Conservation (phyloP, 257 asterid genomes). For the Forsythia suspensa region DNA sequence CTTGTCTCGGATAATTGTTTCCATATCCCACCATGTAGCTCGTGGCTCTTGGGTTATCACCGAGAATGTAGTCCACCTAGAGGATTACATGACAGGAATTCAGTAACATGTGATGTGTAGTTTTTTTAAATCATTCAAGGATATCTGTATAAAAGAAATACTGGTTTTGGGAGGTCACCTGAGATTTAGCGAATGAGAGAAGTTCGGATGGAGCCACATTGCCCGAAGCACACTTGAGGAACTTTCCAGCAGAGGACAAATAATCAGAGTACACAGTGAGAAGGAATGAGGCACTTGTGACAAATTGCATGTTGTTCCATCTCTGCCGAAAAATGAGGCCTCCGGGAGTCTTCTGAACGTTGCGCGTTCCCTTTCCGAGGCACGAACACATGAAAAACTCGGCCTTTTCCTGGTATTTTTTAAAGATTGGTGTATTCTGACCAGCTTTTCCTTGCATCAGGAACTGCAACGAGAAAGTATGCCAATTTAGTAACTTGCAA, state of each 20-base stretch:
- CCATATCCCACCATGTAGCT: slow-evolving; percentile 99
- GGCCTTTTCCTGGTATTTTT: slow-evolving; percentile 72
- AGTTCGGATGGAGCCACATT: slow-evolving; percentile 64
- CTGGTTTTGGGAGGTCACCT: slow-evolving; percentile 40
- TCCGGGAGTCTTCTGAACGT: slow-evolving; percentile 84
- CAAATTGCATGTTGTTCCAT: slow-evolving; percentile 99
- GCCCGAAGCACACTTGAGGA: slow-evolving; percentile 65
- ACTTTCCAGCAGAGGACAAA: slow-evolving; percentile 71
- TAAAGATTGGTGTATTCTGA: slow-evolving; percentile 45
- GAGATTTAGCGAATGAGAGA: slow-evolving; percentile 87
- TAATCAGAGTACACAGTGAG: slow-evolving; percentile 84
- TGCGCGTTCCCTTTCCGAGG: slow-evolving; percentile 79
- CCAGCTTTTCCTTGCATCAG: slow-evolving; percentile 87
- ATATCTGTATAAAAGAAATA: background rate
- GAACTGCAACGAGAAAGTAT: slow-evolving; percentile 43
- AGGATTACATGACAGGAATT: slow-evolving; percentile 13
- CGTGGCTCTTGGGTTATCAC: slow-evolving; percentile 96
- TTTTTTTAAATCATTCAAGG: background rate
- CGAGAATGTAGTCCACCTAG: slow-evolving; percentile 92
- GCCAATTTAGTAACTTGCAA: background rate
- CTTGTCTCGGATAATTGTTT: slow-evolving; percentile 80
- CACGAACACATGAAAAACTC: slow-evolving; percentile 92
- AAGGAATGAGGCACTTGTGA: slow-evolving; percentile 87
- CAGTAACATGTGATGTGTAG: background rate
- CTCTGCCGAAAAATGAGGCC: slow-evolving; percentile 89